phyloP scores from a whole-genome alignment of 352 stramenopile species.

The Globisporangium ultimum region DNA sequence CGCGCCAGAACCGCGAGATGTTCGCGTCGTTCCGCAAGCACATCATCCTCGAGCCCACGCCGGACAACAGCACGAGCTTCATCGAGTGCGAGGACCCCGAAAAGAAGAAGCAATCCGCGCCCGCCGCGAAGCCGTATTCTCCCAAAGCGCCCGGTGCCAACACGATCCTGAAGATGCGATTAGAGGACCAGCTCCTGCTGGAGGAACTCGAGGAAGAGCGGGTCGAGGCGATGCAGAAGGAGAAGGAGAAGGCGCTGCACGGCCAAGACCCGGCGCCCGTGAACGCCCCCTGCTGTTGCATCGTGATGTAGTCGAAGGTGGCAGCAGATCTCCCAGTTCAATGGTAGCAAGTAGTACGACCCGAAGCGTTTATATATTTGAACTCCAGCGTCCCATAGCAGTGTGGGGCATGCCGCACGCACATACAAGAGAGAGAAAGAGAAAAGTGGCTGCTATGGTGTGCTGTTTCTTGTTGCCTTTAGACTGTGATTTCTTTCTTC shows the following conservation, averaged over 20 bases:
- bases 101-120: slow-evolving; percentile 15
- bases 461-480: too few relatives aligned
- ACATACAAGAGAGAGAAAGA: too few relatives aligned
- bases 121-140: slow-evolving; percentile 54
- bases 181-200: slow-evolving; percentile 54
- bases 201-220: slow-evolving; percentile 62
- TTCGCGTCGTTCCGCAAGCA: slow-evolving; percentile 49
- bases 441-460: too few relatives aligned
- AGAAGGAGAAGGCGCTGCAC: slow-evolving; percentile 27
- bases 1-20: slow-evolving; percentile 25
- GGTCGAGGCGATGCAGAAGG: slow-evolving; percentile 46
- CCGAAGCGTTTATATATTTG: too few relatives aligned
- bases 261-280: slow-evolving; percentile 18
- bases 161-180: slow-evolving; percentile 68
- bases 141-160: slow-evolving; percentile 51
- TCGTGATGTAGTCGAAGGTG: slow-evolving; percentile 45
- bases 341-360: too few relatives aligned
- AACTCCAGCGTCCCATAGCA: too few relatives aligned
- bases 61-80: slow-evolving; percentile 59
- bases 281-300: slow-evolving; percentile 47
- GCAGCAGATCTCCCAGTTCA: too few relatives aligned
- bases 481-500: too few relatives aligned
- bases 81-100: slow-evolving; percentile 44
- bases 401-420: too few relatives aligned
- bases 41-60: slow-evolving; percentile 59